Conservation (phyloP, 1,284 basidiomycete genomes). For the Ganoderma sinense region DNA sequence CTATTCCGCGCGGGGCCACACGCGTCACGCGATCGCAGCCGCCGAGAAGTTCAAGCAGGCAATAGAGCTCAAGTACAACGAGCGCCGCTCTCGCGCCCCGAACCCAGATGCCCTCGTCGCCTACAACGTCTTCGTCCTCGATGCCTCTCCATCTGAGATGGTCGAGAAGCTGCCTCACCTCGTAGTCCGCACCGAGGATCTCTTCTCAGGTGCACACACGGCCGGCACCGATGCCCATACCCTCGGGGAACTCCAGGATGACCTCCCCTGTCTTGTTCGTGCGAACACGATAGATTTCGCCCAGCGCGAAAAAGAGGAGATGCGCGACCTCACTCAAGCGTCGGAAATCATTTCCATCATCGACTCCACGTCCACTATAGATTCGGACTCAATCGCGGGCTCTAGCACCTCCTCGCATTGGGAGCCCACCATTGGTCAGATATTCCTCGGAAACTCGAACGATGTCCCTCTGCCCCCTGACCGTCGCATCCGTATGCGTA, state of each 20-base stretch:
- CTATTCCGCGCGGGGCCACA: slow-evolving; percentile 74
- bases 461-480: slow-evolving; percentile 68
- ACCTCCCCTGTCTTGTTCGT: slow-evolving; percentile 38
- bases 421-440: slow-evolving; percentile 65
- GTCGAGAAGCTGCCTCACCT: slow-evolving; percentile 55
- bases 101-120: slow-evolving; percentile 52
- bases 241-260: slow-evolving; percentile 35
- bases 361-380: slow-evolving; percentile 15
- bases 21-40: slow-evolving; percentile 60
- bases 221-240: slow-evolving; percentile 42
- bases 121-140: slow-evolving; percentile 91
- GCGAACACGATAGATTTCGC: slow-evolving; percentile 78
- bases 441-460: slow-evolving; percentile 80
- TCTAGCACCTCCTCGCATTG: slow-evolving; percentile 52
- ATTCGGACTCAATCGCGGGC: slow-evolving; percentile 35
- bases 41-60: slow-evolving; percentile 68
- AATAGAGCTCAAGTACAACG: slow-evolving; percentile 60
- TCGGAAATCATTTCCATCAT: slow-evolving; percentile 60
- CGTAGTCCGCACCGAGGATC: slow-evolving; percentile 44
- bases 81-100: slow-evolving; percentile 45
- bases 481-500: slow-evolving; percentile 36
- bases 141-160: slow-evolving; percentile 63
- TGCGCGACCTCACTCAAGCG: slow-evolving; percentile 87
- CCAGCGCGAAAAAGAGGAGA: slow-evolving; percentile 86
- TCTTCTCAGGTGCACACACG: slow-evolving; percentile 35